These are phyloP conservation scores for Cyanodermella asteris DNA, from an alignment of 2,329 filamentous ascomycete species.

Conservation along the genomic window DNA sequence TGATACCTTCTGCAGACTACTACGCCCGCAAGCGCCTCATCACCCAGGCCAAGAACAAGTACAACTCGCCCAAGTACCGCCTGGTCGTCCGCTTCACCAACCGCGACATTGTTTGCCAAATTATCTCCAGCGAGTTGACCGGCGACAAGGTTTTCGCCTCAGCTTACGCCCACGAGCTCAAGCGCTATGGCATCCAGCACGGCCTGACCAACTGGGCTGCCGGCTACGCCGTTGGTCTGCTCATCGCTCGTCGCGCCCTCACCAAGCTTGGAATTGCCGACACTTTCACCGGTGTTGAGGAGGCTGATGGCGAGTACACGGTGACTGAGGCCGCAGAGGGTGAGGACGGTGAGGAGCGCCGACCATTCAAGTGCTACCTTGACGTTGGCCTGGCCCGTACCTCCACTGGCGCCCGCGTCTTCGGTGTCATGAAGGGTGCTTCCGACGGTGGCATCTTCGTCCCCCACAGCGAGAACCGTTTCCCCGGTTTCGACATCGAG, in stretches of 20 bases:
- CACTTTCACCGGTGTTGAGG: constrained; percentile 86
- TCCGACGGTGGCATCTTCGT: constrained; percentile 94
- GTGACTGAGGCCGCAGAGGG: constrained; percentile 87
- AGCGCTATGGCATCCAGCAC: constrained; percentile 91
- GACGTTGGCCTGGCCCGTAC: constrained; percentile 95
- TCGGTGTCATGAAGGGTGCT: constrained; percentile 98
- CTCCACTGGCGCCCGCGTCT: constrained; percentile 95
- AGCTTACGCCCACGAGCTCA: constrained; percentile 94
- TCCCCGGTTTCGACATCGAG: constrained; percentile 97
- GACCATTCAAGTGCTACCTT: constrained; percentile 97
- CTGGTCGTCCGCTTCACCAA: constrained; percentile 98
- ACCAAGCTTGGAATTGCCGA: constrained; percentile 93
- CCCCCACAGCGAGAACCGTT: constrained; percentile 98
- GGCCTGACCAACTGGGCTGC: constrained; percentile 99
- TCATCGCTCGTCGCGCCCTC: constrained; percentile 88
- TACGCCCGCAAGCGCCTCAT: constrained; percentile 98
- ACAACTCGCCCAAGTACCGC: constrained; percentile 99
- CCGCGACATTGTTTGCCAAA: constrained; percentile 97
- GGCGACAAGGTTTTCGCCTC: constrained; percentile 92
- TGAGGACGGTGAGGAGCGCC: constrained; percentile 67
- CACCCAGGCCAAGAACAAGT: constrained; percentile 99
- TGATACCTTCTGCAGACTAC: no score
- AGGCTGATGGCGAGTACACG: constrained; percentile 86
- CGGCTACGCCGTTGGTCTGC: constrained; percentile 87
- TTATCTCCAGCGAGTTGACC: constrained; percentile 84